These are phyloP conservation scores for Podaxis sp. DNA, from an alignment of 768 basidiomycete genomes.

Conservation along the genomic window DNA sequence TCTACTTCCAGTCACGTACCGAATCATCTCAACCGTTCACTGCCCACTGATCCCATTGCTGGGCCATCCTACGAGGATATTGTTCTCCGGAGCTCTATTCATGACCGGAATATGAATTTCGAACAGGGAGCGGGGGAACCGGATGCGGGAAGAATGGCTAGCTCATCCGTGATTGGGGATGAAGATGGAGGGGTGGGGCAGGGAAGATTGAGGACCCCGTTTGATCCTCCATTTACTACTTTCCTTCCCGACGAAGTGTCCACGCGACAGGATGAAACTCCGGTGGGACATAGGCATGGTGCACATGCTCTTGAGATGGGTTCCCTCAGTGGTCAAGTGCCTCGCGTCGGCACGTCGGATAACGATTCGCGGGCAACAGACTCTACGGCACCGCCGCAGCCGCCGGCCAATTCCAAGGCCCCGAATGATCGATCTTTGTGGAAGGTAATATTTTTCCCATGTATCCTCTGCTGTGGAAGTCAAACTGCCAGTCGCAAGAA, in stretches of 20 bases:
- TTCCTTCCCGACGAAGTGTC: background rate
- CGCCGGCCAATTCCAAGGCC: background rate
- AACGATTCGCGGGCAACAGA: background rate
- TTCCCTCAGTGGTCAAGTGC: background rate
- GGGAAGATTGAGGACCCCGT: slow-evolving; percentile 7
- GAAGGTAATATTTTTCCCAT: slow-evolving; percentile 5
- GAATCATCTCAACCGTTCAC: slow-evolving; percentile 3
- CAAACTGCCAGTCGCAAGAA: background rate
- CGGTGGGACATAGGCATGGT: background rate
- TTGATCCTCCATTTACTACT: slow-evolving; percentile 2
- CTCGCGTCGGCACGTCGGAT: background rate
- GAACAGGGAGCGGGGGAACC: background rate
- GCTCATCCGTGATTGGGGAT: background rate
- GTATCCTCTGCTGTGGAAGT: background rate
- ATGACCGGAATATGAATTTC: slow-evolving; percentile 3
- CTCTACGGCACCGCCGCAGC: background rate
- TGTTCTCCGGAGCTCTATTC: background rate
- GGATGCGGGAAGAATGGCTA: background rate
- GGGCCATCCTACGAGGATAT: slow-evolving; percentile 42
- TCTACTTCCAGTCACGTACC: slow-evolving; percentile 6
- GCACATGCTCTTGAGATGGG: background rate
- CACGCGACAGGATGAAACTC: background rate
- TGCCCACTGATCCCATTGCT: slow-evolving; percentile 27
- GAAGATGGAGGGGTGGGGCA: slow-evolving; percentile 11
- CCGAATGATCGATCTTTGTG: background rate